Evolutionary conservation across 1,284 basidiomycete species (phyloP).

Genomic region (Marasmius tenuissimus): DNA sequence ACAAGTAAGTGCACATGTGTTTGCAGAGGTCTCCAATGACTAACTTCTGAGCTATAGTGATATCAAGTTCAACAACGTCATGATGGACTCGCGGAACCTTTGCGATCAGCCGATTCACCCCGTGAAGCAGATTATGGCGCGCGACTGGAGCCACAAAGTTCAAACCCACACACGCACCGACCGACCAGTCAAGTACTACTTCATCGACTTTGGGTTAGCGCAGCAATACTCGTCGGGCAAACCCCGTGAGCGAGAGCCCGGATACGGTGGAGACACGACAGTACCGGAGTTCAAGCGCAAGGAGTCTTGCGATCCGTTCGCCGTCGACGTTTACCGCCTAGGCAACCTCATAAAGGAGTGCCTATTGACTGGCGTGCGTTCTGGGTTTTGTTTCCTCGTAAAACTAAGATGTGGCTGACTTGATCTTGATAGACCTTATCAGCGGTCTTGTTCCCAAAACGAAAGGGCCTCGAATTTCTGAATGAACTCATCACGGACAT

Average conservation of each 20-base stretch:
- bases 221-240: constrained; percentile 14
- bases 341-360: constrained; percentile 9
- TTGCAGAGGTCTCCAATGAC: not conserved
- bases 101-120: constrained; percentile 28
- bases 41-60: constrained; percentile 27
- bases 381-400: no score
- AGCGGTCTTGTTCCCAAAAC: constrained; percentile 5
- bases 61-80: constrained; percentile 31
- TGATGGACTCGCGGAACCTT: constrained; percentile 31
- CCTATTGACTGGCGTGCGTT: not conserved
- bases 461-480: constrained; percentile 30
- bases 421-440: not conserved
- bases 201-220: constrained; percentile 33
- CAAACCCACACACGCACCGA: constrained; percentile 25
- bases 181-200: constrained; percentile 26
- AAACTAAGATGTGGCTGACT: not conserved
- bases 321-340: constrained; percentile 9
- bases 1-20: constrained; percentile 20
- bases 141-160: constrained; percentile 18
- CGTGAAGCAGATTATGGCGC: not conserved
- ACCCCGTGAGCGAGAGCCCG: not conserved
- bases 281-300: constrained; percentile 10
- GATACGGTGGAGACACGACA: constrained; percentile 3
- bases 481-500: constrained; percentile 28
- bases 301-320: constrained; percentile 11